Evolutionary conservation across 805 yeast genomes (phyloP).

Genomic region (Candida xyloterini): DNA sequence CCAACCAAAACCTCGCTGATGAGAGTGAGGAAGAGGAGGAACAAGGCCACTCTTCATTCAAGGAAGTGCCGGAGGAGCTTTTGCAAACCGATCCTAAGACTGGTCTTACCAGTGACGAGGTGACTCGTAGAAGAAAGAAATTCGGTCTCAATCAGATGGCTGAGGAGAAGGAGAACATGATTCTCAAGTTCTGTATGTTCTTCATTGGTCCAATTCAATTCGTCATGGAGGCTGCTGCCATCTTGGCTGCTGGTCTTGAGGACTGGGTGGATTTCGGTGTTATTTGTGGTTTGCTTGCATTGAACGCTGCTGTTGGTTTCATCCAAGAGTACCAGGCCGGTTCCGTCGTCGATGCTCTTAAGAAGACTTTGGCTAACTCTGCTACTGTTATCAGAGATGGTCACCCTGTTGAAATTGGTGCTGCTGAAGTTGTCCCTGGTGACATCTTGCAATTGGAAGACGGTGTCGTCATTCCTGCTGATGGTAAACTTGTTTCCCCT

Average conservation of each 20-base stretch:
- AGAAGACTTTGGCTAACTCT: constrained; percentile 89
- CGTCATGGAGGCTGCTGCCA: constrained; percentile 97
- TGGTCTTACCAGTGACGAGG: constrained; percentile 81
- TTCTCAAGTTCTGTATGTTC: constrained; percentile 79
- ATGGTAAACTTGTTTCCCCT: constrained; percentile 85
- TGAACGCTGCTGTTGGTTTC: constrained; percentile 94
- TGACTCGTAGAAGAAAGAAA: constrained; percentile 80
- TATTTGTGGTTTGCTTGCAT: constrained; percentile 78
- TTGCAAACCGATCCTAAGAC: constrained; percentile 74
- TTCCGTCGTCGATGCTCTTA: constrained; percentile 94
- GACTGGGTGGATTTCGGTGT: constrained; percentile 99
- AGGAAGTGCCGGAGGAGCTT: constrained; percentile 82
- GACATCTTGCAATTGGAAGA: constrained; percentile 90
- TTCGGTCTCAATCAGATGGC: constrained; percentile 88
- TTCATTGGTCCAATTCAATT: constrained; percentile 95
- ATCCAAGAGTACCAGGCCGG: constrained; percentile 98
- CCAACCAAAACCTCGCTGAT: constrained; percentile 47
- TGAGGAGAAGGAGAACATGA: constrained; percentile 78
- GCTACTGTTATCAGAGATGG: constrained; percentile 87
- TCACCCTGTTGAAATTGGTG: constrained; percentile 66
- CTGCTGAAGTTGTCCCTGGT: constrained; percentile 92
- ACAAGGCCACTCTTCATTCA: constrained; percentile 55
- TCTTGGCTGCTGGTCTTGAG: constrained; percentile 91
- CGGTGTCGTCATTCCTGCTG: constrained; percentile 90
- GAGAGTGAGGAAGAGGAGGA: constrained; percentile 52